Evolutionary conservation across 768 basidiomycete species (phyloP).

Genomic region (Cubamyces lactineus): DNA sequence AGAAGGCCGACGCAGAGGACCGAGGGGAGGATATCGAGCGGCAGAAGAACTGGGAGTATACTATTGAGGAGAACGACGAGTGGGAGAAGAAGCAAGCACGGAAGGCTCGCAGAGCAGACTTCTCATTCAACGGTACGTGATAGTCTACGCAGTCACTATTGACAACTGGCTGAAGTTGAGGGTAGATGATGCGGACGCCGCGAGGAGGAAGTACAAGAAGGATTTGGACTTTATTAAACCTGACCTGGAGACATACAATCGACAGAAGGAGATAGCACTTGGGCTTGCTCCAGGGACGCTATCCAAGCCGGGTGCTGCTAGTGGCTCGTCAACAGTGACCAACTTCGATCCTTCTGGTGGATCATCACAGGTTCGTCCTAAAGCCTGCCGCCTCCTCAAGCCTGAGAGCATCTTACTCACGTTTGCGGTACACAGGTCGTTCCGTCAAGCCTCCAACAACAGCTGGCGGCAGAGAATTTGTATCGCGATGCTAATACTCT

Average conservation of each 20-base stretch:
- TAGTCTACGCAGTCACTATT: slow-evolving; percentile 4
- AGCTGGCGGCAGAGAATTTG: slow-evolving; percentile 73
- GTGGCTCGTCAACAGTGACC: slow-evolving; percentile 45
- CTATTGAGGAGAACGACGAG: slow-evolving; percentile 91
- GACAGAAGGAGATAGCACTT: slow-evolving; percentile 84
- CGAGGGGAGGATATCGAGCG: slow-evolving; percentile 91
- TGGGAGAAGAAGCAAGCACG: slow-evolving; percentile 92
- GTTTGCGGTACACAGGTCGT: slow-evolving; percentile 43
- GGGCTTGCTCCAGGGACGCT: slow-evolving; percentile 76
- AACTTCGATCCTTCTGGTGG: slow-evolving; percentile 56
- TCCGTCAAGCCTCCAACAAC: slow-evolving; percentile 63
- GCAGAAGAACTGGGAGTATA: slow-evolving; percentile 93
- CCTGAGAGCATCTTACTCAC: background rate
- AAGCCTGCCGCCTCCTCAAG: background rate
- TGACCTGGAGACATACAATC: slow-evolving; percentile 84
- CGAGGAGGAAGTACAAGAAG: slow-evolving; percentile 89
- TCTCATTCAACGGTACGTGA: slow-evolving; percentile 85
- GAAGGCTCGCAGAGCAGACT: slow-evolving; percentile 85
- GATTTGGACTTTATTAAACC: slow-evolving; percentile 88
- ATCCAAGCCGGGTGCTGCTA: slow-evolving; percentile 41
- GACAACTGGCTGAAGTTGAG: background rate
- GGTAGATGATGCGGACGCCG: slow-evolving; percentile 87
- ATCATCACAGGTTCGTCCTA: slow-evolving; percentile 40
- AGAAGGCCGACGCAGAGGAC: slow-evolving; percentile 88
- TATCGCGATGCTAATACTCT: slow-evolving; percentile 94